These are phyloP conservation scores for Physcia stellaris DNA, from an alignment of 495 filamentous ascomycete species.

Conservation along the genomic window DNA sequence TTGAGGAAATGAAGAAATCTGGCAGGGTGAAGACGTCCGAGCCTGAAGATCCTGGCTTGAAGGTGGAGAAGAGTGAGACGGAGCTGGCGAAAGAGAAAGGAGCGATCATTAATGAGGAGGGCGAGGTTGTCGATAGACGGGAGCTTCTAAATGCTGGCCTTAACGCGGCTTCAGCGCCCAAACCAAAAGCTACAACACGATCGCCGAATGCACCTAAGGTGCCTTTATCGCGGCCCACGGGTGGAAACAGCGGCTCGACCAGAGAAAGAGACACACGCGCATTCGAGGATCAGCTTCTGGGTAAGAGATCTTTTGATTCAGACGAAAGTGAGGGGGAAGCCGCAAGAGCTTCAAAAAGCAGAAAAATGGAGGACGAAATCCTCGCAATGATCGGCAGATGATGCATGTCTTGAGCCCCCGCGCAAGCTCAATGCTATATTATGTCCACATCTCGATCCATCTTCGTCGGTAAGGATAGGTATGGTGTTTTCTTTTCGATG, in stretches of 20 bases:
- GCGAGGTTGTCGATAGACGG: conserved; percentile 85
- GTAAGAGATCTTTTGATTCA: conserved; percentile 35
- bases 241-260: conserved; percentile 19
- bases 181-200: conserved; percentile 30
- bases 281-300: conserved; percentile 55
- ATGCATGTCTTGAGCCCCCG: no score
- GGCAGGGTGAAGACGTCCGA: conserved; percentile 12
- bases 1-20: conserved; percentile 42
- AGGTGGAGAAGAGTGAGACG: conserved; percentile 51
- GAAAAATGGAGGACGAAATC: conserved; percentile 65
- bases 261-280: conserved; percentile 69
- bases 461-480: no score
- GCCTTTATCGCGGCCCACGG: conserved; percentile 13
- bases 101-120: conserved; percentile 77
- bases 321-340: conserved; percentile 49
- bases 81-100: conserved; percentile 60
- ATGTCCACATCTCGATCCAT: no score
- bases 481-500: no score
- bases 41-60: conserved; percentile 21
- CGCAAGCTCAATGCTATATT: no score
- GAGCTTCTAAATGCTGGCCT: conserved; percentile 79
- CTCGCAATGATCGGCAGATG: no score
- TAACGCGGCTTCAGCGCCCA: conserved; percentile 50
- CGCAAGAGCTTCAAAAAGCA: conserved; percentile 59
- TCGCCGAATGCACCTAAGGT: not conserved